phyloP scores from a whole-genome alignment of 495 filamentous ascomycete species.

The Hapsidospora chrysogenum region DNA sequence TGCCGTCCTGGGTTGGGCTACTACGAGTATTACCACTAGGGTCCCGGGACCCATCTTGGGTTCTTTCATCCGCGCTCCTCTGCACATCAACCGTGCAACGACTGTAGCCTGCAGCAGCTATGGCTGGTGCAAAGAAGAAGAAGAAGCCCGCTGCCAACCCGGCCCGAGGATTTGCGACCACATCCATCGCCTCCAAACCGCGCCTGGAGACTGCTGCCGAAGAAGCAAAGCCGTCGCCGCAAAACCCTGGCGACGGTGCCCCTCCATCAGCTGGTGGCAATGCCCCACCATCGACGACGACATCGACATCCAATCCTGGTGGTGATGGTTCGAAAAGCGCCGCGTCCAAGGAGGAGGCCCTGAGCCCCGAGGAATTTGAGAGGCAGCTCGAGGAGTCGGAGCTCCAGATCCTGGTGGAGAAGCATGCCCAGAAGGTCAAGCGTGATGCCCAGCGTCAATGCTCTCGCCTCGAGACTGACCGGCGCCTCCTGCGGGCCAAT shows the following conservation, averaged over 20 bases:
- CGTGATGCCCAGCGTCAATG: conserved; percentile 52
- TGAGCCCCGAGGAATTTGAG: conserved; percentile 74
- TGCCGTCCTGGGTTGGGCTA: no score
- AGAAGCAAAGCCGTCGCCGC: conserved; percentile 13
- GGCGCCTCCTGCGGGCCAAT: conserved; percentile 57
- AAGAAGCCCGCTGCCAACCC: conserved; percentile 75
- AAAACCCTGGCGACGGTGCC: conserved; percentile 10
- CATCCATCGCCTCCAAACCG: conserved; percentile 67
- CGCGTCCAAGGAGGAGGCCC: conserved; percentile 29
- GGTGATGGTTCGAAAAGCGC: conserved; percentile 4
- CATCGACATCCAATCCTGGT: conserved; percentile 6
- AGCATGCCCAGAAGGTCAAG: conserved; percentile 51
- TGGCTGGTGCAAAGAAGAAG: conserved; percentile 78
- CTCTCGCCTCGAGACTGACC: conserved; percentile 59
- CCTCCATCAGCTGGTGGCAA: conserved; percentile 2
- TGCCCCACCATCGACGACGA: conserved; percentile 17
- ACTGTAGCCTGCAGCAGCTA: no score
- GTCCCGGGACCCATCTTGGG: no score
- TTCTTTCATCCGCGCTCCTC: no score
- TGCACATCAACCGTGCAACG: no score
- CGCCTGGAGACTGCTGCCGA: conserved; percentile 24
- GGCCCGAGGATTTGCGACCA: conserved; percentile 81
- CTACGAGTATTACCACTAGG: no score
- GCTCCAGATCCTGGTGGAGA: conserved; percentile 70
- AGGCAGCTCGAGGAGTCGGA: conserved; percentile 64